Percentiles rank a stretch among this genome's conserved stretches.
Evolutionary conservation across 2,329 filamentous ascomycete species (phyloP).

Genomic region (Myriosclerotinia curreyana): DNA sequence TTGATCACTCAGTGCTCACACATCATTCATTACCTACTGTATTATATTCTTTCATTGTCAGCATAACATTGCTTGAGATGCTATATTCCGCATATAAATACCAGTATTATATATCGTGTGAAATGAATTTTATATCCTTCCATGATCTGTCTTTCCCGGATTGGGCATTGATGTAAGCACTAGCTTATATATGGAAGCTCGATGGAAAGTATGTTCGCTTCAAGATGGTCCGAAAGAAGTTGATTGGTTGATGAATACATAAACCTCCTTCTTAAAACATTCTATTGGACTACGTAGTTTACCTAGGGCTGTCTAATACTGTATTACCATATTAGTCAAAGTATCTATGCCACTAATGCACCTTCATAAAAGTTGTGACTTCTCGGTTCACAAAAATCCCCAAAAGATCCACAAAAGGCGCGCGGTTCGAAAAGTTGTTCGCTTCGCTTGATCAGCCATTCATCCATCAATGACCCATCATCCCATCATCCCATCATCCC

Average conservation of each 20-base stretch:
- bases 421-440: conserved; percentile 14
- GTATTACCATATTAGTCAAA: too few species aligned
- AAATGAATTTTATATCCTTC: background rate
- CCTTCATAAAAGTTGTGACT: conserved; percentile 6
- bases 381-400: background rate
- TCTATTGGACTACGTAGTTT: background rate
- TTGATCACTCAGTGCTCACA: background rate
- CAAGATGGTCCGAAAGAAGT: background rate
- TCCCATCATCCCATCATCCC: too few species aligned
- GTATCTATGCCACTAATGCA: conserved; percentile 8
- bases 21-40: background rate
- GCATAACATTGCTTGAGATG: conserved; percentile 3
- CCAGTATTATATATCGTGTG: too few species aligned
- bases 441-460: conserved; percentile 10
- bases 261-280: background rate
- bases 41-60: background rate
- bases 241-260: background rate
- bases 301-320: background rate
- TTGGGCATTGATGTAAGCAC: conserved; percentile 7
- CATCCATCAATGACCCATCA: background rate
- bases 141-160: background rate
- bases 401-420: conserved; percentile 16
- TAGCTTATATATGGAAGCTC: conserved; percentile 9
- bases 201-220: conserved; percentile 1
- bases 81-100: conserved; percentile 6